phyloP scores from a whole-genome alignment of 202 grass and related monocot species.

The Hordeum pubiflorum region DNA sequence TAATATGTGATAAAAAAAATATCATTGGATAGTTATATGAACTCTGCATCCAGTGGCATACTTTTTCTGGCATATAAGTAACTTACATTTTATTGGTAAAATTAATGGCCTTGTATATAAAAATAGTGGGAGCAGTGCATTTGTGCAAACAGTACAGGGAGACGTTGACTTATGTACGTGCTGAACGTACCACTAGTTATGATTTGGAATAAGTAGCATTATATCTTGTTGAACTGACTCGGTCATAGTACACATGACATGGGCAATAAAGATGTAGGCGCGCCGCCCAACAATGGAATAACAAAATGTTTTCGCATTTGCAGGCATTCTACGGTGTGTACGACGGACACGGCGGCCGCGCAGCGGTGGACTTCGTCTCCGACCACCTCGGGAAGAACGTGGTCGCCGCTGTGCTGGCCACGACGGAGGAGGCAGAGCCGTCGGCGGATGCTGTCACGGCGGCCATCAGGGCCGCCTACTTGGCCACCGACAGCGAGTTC shows the following conservation, averaged over 20 bases:
- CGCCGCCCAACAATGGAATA: not conserved
- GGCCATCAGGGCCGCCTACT: slow-evolving; percentile 52
- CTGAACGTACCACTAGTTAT: not conserved
- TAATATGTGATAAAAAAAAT: too few species aligned
- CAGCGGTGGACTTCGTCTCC: slow-evolving; percentile 74
- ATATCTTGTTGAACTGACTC: not conserved
- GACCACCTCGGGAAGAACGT: slow-evolving; percentile 54
- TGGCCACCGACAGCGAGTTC: slow-evolving; percentile 71
- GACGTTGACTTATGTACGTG: not conserved
- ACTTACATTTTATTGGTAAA: too few species aligned
- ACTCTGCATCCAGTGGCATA: too few species aligned
- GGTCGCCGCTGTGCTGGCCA: slow-evolving; percentile 34
- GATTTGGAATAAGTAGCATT: not conserved
- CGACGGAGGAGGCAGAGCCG: not conserved
- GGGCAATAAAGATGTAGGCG: not conserved
- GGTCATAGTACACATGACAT: not conserved
- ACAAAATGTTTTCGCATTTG: not conserved
- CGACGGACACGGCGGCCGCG: slow-evolving; percentile 77
- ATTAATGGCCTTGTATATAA: too few species aligned
- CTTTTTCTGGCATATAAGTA: too few species aligned
- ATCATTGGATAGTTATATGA: too few species aligned
- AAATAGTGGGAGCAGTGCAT: too few species aligned
- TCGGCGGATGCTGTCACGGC: slow-evolving; percentile 21
- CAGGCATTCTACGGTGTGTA: slow-evolving; percentile 90
- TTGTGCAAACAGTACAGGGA: not conserved